These are phyloP conservation scores for Lactarius trivialis DNA, from an alignment of 768 basidiomycete species.

Conservation along the genomic window DNA sequence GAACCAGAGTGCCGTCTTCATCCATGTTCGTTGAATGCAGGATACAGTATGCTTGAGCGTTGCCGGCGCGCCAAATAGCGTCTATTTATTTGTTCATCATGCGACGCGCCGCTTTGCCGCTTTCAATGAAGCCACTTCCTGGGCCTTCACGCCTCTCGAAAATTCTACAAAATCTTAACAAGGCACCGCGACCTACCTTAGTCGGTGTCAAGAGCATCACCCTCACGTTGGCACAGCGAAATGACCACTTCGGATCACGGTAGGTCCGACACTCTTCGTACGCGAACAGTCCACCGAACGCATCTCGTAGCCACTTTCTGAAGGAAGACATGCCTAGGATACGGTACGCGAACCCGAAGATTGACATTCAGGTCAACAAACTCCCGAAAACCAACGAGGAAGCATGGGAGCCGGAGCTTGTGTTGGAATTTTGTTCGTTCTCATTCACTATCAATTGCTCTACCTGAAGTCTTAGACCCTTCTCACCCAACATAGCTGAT, in stretches of 20 bases:
- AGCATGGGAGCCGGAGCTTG: constrained; percentile 53
- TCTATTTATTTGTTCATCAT: not conserved
- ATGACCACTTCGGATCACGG: constrained; percentile 75
- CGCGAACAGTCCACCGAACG: not conserved
- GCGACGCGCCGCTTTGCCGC: not conserved
- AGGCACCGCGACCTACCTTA: constrained; percentile 46
- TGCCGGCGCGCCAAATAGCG: not conserved
- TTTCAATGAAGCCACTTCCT: constrained; percentile 24
- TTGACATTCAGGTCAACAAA: constrained; percentile 55
- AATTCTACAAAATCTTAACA: constrained; percentile 45
- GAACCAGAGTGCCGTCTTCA: constrained; percentile 42
- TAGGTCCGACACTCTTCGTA: constrained; percentile 28
- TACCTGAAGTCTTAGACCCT: not conserved
- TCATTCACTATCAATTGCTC: not conserved
- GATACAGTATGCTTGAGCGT: not conserved
- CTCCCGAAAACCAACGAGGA: constrained; percentile 48
- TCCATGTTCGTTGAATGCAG: constrained; percentile 18
- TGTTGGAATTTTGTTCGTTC: constrained; percentile 57
- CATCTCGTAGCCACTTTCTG: constrained; percentile 55
- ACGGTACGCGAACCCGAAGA: constrained; percentile 64
- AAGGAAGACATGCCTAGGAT: constrained; percentile 75
- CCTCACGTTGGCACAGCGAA: constrained; percentile 50
- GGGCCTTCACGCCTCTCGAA: constrained; percentile 51
- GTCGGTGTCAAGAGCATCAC: constrained; percentile 43
- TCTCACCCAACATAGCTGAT: constrained; percentile 35